phyloP scores from a whole-genome alignment of 139 green algal species.

The Pseudopediastrum boryanum region DNA sequence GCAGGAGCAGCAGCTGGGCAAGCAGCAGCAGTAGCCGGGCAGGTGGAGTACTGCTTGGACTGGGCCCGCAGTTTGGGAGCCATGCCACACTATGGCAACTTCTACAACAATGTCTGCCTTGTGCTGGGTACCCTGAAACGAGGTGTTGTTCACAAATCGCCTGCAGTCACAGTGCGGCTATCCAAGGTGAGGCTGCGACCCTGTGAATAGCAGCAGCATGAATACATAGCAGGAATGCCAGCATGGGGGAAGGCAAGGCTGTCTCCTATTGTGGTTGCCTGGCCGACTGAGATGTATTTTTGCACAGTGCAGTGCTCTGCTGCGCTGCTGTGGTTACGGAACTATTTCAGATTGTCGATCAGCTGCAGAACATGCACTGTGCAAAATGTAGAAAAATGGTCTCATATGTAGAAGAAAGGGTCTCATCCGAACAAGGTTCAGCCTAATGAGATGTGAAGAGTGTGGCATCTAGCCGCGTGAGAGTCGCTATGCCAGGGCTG shows the following conservation, averaged over 20 bases:
- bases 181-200: constrained; percentile 26
- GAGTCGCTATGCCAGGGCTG: too few species aligned
- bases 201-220: background rate
- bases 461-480: too few species aligned
- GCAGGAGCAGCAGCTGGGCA: too few species aligned
- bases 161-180: constrained; percentile 17
- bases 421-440: too few species aligned
- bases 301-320: background rate
- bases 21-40: too few species aligned
- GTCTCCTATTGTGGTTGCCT: background rate
- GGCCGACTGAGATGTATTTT: background rate
- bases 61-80: background rate
- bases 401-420: too few species aligned
- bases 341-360: background rate
- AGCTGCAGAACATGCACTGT: too few species aligned
- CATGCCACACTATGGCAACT: background rate
- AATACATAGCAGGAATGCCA: background rate
- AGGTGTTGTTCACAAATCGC: constrained; percentile 7
- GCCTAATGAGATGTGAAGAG: too few species aligned
- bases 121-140: constrained; percentile 32
- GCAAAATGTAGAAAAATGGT: too few species aligned
- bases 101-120: constrained; percentile 32
- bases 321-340: background rate
- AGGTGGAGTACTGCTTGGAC: too few species aligned
- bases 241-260: too few species aligned